A percentile compares a stretch with the other conserved stretches of the same genome.
phyloP scores from a whole-genome alignment of 495 filamentous ascomycete genomes.

The Penicillium dipodomyicola region DNA sequence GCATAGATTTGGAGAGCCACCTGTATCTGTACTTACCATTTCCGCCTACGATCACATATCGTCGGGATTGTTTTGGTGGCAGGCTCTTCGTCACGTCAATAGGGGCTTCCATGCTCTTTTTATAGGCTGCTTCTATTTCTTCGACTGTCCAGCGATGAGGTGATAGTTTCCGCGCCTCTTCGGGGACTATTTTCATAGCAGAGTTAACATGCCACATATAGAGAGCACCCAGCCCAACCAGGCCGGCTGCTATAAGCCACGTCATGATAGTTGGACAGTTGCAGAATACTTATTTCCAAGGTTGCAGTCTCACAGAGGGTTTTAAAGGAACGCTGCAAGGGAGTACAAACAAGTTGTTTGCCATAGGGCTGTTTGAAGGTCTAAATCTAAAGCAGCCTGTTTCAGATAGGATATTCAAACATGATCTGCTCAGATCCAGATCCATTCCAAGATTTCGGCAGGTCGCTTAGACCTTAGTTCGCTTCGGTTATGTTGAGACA shows the following conservation, averaged over 20 bases:
- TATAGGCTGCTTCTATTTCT: slow-evolving; percentile 48
- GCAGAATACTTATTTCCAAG: background rate
- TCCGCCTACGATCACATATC: slow-evolving; percentile 59
- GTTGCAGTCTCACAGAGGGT: background rate
- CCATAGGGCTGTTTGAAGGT: background rate
- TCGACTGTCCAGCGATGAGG: slow-evolving; percentile 54
- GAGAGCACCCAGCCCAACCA: slow-evolving; percentile 31
- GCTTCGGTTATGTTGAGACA: slow-evolving; percentile 7
- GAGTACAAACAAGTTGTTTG: background rate
- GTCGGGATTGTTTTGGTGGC: slow-evolving; percentile 52
- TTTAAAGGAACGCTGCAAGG: background rate
- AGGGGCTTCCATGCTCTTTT: slow-evolving; percentile 43
- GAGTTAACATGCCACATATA: slow-evolving; percentile 54
- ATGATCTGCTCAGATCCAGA: background rate
- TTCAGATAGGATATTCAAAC: background rate
- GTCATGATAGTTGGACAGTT: slow-evolving; percentile 3
- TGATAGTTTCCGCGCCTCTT: slow-evolving; percentile 38
- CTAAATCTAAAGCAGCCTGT: background rate
- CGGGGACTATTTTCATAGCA: slow-evolving; percentile 48
- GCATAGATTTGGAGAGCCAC: background rate
- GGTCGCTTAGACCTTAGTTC: slow-evolving; percentile 11
- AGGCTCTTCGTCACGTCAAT: slow-evolving; percentile 48
- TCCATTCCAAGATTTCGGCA: background rate
- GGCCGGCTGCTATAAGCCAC: slow-evolving; percentile 12
- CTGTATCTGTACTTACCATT: slow-evolving; percentile 44